phyloP scores from a whole-genome alignment of 192 early-diverging fungal species.

The Coemansia sp. region DNA sequence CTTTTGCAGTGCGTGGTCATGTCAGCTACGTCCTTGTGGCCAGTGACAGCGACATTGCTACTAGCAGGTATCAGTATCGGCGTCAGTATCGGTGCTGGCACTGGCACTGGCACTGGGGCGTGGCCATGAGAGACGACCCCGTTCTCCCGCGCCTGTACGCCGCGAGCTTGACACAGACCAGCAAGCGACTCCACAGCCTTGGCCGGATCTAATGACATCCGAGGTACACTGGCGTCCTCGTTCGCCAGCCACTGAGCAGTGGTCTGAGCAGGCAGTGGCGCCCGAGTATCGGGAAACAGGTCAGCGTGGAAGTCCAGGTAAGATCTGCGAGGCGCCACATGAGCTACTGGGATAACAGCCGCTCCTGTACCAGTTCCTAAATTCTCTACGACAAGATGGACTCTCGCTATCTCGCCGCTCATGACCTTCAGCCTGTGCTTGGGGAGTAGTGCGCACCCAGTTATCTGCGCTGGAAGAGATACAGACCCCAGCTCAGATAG shows the following conservation, averaged over 20 bases:
- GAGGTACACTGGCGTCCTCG: conserved; percentile 38
- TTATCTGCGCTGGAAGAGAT: conserved; percentile 28
- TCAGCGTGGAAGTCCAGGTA: too few relatives aligned
- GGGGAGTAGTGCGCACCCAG: conserved; percentile 68
- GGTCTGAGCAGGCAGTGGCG: conserved; percentile 56
- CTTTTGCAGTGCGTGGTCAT: not conserved
- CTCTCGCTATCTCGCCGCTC: conserved; percentile 68
- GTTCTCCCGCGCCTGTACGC: not conserved
- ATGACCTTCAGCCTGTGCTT: conserved; percentile 74
- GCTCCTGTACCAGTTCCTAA: conserved; percentile 55
- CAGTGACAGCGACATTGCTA: not conserved
- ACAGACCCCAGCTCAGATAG: conserved; percentile 44
- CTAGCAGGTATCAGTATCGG: too few relatives aligned
- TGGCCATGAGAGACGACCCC: not conserved
- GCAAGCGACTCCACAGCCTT: conserved; percentile 22
- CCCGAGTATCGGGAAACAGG: conserved; percentile 87
- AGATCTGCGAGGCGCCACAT: conserved; percentile 65
- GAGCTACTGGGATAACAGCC: conserved; percentile 70
- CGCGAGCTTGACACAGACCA: conserved; percentile 11
- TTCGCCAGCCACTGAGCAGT: conserved; percentile 65
- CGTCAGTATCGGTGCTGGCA: not conserved
- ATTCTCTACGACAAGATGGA: conserved; percentile 49
- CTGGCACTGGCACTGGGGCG: not conserved
- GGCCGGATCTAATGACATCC: conserved; percentile 39
- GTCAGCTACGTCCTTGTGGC: not conserved